Evolutionary conservation across 1,284 basidiomycete species (phyloP).

Genomic region (Tranzscheliella williamsii): DNA sequence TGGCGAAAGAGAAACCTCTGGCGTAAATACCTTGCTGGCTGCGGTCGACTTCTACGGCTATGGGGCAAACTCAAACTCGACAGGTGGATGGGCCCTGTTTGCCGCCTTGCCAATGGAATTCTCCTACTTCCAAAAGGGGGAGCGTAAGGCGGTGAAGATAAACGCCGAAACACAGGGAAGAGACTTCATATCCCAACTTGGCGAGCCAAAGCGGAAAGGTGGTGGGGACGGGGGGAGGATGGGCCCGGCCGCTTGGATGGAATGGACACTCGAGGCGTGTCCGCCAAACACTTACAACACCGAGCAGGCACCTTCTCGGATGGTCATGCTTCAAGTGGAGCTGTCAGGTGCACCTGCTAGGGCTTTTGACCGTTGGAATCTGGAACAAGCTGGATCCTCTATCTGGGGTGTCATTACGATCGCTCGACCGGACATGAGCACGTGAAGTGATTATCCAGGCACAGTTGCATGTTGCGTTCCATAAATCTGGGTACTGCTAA

Average conservation of each 20-base stretch:
- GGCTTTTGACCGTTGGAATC: slow-evolving; percentile 27
- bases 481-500: too few species aligned
- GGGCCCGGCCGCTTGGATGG: slow-evolving; percentile 34
- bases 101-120: too few species aligned
- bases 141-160: background rate
- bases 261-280: slow-evolving; percentile 8
- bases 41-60: slow-evolving; percentile 22
- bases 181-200: slow-evolving; percentile 13
- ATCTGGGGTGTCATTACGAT: slow-evolving; percentile 6
- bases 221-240: slow-evolving; percentile 19
- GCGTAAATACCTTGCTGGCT: slow-evolving; percentile 2
- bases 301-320: too few species aligned
- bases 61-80: background rate
- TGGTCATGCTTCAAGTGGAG: slow-evolving; percentile 16
- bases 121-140: too few species aligned
- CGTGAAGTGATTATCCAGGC: background rate
- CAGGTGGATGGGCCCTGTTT: background rate
- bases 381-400: slow-evolving; percentile 15
- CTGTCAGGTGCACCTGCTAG: slow-evolving; percentile 20
- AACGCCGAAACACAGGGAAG: slow-evolving; percentile 13
- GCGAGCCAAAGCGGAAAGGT: slow-evolving; percentile 31
- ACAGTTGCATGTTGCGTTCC: too few species aligned
- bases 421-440: too few species aligned
- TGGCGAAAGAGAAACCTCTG: slow-evolving; percentile 4
- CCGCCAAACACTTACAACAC: background rate